Base-by-base conservation (phyloP, 371 early-diverging fungal genomes). In the Fennellomyces sp. region DNA sequence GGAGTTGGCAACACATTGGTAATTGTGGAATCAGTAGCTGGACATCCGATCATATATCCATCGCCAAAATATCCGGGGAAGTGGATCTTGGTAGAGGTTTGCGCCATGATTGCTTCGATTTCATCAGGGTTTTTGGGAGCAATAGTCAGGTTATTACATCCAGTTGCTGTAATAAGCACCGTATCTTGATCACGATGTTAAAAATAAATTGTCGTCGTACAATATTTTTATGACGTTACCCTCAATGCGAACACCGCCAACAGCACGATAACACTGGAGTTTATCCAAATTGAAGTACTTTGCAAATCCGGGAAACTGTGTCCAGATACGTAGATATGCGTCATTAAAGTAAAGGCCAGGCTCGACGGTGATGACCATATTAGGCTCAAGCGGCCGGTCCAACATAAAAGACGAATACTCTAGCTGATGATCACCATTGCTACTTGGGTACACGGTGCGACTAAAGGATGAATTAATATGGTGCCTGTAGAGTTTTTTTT, bases 161-260 rank as follows among this genome's bases (percentile, higher is more conserved):
- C 91, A 30, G 78, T 57, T 41, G 81, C 78, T 15, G 89, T 90
- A 13, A 92, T 86, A 8, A 90, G 83, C 10, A 96, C 86, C 28
- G 90, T 90, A 68, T 95, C 95, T 70, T n/a, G n/a, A n/a, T n/a
- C n/a, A n/a, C n/a, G n/a, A n/a, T n/a, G n/a, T n/a, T n/a, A n/a
- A n/a, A n/a, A n/a, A n/a, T n/a, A n/a, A n/a, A n/a, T n/a, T n/a
- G n/a, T n/a, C n/a, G n/a, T n/a, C n/a, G n/a, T n/a, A n/a, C n/a
- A n/a, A n/a, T n/a, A n/a, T n/a, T n/a, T n/a, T n/a, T n/a, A n/a
- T n/a, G n/a, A n/a, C n/a, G n/a, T n/a, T n/a, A n/a, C n/a, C n/a
- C n/a, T 96, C 97, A 51, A 96, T 94, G 36, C 95, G 83, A 33
- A 96, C 94, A 54, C 97, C 97, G 49, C 97, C 97, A 13, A 95